These are phyloP conservation scores for Cytospora piceicola DNA, from an alignment of 2,329 filamentous ascomycete genomes.

Conservation along the genomic window DNA sequence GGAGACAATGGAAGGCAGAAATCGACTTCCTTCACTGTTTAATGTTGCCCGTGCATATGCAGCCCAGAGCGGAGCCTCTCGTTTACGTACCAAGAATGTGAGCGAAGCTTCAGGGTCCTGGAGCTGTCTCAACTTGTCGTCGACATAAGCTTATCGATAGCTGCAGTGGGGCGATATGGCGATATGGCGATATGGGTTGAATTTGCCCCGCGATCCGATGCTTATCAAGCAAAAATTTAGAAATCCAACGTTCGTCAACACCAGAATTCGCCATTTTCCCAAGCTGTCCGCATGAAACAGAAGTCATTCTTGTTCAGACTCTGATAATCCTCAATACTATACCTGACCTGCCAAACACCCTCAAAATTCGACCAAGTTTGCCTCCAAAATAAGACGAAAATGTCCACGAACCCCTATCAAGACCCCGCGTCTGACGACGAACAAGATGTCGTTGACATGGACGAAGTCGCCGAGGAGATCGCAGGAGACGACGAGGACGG, in stretches of 20 bases:
- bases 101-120: too few relatives aligned
- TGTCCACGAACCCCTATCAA: slow-evolving; percentile 41
- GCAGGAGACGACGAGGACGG: slow-evolving; percentile 59
- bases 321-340: too few relatives aligned
- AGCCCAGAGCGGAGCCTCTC: not conserved
- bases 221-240: slow-evolving; percentile 32
- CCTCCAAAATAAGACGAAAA: slow-evolving; percentile 11
- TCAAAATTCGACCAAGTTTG: not conserved
- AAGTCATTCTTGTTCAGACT: not conserved
- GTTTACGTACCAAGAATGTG: too few relatives aligned
- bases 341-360: not conserved
- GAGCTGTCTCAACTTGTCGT: not conserved
- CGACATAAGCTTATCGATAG: slow-evolving; percentile 18
- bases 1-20: too few relatives aligned
- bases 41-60: not conserved
- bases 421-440: slow-evolving; percentile 57
- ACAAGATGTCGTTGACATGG: slow-evolving; percentile 73
- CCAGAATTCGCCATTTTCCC: not conserved
- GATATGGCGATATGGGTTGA: not conserved
- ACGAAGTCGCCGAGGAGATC: slow-evolving; percentile 80
- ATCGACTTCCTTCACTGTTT: too few relatives aligned
- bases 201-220: slow-evolving; percentile 26
- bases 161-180: slow-evolving; percentile 6
- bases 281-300: slow-evolving; percentile 2
- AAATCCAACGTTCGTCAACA: slow-evolving; percentile 17